These are phyloP conservation scores for Pichia occidentalis DNA, from an alignment of 805 yeast genomes.

Conservation along the genomic window DNA sequence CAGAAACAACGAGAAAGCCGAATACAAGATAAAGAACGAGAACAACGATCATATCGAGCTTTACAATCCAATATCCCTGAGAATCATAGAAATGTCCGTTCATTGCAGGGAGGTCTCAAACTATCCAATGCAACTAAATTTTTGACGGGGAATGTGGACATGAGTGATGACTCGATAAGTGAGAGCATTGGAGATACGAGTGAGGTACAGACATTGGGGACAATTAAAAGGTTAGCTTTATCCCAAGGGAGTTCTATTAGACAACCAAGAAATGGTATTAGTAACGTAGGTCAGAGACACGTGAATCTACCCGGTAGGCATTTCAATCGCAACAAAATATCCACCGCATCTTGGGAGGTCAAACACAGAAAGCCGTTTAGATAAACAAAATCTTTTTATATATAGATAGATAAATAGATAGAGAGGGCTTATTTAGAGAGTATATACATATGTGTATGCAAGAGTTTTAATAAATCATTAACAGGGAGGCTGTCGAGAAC, in stretches of 20 bases:
- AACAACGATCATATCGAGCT: constrained; percentile 4
- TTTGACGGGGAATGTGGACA: background rate
- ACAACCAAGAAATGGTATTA: background rate
- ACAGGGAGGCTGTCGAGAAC: too few species aligned
- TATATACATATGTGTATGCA: too few species aligned
- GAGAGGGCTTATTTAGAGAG: too few species aligned
- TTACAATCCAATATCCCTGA: constrained; percentile 10
- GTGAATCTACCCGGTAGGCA: too few species aligned
- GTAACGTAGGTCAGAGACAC: too few species aligned
- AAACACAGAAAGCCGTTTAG: constrained; percentile 25
- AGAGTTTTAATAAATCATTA: too few species aligned
- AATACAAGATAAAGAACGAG: background rate
- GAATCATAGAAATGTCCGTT: too few species aligned
- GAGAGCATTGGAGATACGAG: constrained; percentile 10
- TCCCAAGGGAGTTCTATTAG: background rate
- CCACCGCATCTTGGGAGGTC: constrained; percentile 21
- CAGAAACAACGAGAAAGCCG: background rate
- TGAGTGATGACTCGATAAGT: constrained; percentile 3
- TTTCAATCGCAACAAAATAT: too few species aligned
- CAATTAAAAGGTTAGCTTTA: background rate
- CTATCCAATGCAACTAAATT: constrained; percentile 12
- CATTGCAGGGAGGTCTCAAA: too few species aligned
- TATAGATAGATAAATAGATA: too few species aligned
- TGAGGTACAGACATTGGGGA: constrained; percentile 8
- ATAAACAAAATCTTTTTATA: constrained; percentile 7